A percentile compares a stretch with the other conserved stretches of the same genome.
Evolutionary conservation across 192 early-diverging fungal genomes (phyloP).

Genomic region (Coemansia sp.): DNA sequence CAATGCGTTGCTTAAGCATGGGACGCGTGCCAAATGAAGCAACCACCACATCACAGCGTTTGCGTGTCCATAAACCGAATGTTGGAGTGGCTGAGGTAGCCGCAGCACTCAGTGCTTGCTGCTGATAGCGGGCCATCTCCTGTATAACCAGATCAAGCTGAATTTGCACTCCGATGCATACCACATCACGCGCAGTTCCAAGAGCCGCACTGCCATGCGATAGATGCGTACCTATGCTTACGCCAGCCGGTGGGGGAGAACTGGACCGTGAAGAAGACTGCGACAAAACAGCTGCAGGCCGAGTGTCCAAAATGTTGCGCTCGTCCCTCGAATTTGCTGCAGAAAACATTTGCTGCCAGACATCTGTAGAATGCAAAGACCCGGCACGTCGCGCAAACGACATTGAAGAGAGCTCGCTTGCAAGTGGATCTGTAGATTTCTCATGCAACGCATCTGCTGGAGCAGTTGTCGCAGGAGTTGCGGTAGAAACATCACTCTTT

Average conservation of each 20-base stretch:
- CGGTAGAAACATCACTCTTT: not conserved
- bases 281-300: not conserved
- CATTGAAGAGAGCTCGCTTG: constrained; percentile 13
- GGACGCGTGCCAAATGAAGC: constrained; percentile 75
- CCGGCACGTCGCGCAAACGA: constrained; percentile 36
- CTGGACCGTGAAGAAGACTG: constrained; percentile 2
- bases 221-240: constrained; percentile 37
- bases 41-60: constrained; percentile 74
- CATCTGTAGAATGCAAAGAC: constrained; percentile 35
- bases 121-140: constrained; percentile 63
- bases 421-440: not conserved
- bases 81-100: constrained; percentile 27
- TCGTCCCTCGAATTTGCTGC: not conserved
- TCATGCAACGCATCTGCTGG: not conserved
- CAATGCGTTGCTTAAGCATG: constrained; percentile 70
- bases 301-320: not conserved
- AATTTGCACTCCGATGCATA: constrained; percentile 81
- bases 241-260: not conserved
- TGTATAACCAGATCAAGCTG: constrained; percentile 69
- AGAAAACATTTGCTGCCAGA: constrained; percentile 42
- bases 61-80: constrained; percentile 59
- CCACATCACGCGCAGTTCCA: constrained; percentile 45
- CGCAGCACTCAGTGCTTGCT: constrained; percentile 21
- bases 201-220: constrained; percentile 42
- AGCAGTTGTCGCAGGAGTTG: not conserved